Conservation (phyloP, 2,329 filamentous ascomycete genomes). For the Pseudogymnoascus verrucosus region DNA sequence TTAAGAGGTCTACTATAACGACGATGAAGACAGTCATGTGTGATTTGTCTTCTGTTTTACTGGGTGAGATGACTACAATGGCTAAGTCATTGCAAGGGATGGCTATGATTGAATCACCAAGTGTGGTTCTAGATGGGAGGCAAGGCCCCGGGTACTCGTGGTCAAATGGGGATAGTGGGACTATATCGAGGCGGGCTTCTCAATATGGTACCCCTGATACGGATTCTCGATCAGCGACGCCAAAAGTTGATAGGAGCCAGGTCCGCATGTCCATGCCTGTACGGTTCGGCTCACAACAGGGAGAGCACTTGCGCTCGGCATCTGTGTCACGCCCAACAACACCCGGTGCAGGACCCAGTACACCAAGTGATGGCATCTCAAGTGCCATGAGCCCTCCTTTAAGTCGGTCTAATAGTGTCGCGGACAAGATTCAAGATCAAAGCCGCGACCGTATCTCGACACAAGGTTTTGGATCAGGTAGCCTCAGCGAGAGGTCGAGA, state of each 20-base stretch:
- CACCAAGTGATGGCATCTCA: conserved; percentile 22
- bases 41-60: conserved; percentile 63
- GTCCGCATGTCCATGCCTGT: conserved; percentile 77
- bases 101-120: conserved; percentile 71
- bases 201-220: conserved; percentile 40
- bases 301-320: conserved; percentile 32
- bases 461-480: conserved; percentile 63
- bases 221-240: conserved; percentile 42
- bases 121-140: conserved; percentile 36
- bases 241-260: conserved; percentile 49
- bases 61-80: conserved; percentile 68
- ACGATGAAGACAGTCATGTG: conserved; percentile 78
- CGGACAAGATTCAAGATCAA: conserved; percentile 18
- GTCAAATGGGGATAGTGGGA: conserved; percentile 35
- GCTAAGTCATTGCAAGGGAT: conserved; percentile 66
- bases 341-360: conserved; percentile 30
- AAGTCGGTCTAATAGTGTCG: background rate
- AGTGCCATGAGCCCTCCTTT: background rate
- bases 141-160: conserved; percentile 37
- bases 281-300: conserved; percentile 34
- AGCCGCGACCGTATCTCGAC: conserved; percentile 49
- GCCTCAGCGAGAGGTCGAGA: conserved; percentile 67
- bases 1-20: conserved; percentile 61
- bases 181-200: conserved; percentile 44
- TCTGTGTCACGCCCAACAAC: conserved; percentile 24